Base-by-base conservation (phyloP, 2,329 filamentous ascomycete genomes). In the Nectriaceae sp. region DNA sequence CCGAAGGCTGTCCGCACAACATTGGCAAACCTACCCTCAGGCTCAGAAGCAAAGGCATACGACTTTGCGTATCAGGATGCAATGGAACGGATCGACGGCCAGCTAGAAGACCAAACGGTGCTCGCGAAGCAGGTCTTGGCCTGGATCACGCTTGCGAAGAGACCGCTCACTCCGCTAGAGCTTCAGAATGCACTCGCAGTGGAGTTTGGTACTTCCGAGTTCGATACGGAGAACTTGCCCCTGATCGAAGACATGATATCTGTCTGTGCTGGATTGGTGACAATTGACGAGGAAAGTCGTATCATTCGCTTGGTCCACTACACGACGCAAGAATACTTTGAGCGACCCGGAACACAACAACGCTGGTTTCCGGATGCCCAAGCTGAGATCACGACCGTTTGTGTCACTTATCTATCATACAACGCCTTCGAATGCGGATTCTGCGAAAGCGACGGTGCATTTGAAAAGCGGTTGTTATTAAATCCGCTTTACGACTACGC, bases 301-400 rank as follows among this genome's bases (percentile, higher is more conserved):
- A 59, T 70, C 16, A 61, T 77, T 5, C 64, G 71, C 2, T 49
- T 78, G 0, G 71, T 74, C 1, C 74, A 78, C 47, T 72, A 72
- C 47, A 75, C 74, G 0, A 64, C 70, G 0, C 68, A 75, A 37
- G 69, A 76, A 37, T 78, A 74, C 49, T 66, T 78, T 22, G 56
- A 70, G n/a, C 40, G 52, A 6, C n/a, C n/a, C n/a, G n/a, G n/a
- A n/a, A 68, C 48, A 1, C 33, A 46, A 5, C 11, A 6, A 0
- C 35, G 22, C 1, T 71, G 65, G 60, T 67, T 76, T 44, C 62
- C 61, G 0, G n/a, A 58, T 16, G 60, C 64, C 0, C 46, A 72
- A 4, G 4, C 1, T 0, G 10, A 63, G 0, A 65, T 76, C 3
- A 49, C 62, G 0, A 47, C 29, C 4, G 52, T 45, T 2, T 76